phyloP scores from a whole-genome alignment of 2,329 filamentous ascomycete genomes.

The Fusarium sp. region DNA sequence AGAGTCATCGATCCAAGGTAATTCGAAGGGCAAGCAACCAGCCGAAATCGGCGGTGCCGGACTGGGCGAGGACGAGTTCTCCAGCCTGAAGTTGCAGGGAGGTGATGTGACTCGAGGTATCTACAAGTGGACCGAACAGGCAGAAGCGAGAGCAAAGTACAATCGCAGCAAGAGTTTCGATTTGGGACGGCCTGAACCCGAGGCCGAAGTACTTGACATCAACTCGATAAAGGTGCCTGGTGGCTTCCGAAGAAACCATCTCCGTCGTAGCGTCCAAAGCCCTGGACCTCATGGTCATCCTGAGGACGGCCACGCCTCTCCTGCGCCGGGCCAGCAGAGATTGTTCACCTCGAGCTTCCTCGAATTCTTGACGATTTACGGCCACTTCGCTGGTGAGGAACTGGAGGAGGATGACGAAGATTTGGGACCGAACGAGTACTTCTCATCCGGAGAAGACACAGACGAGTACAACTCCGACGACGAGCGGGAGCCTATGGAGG shows the following conservation, averaged over 20 bases:
- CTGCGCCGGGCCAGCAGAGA: constrained; percentile 52
- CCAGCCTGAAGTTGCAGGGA: constrained; percentile 89
- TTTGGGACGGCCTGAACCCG: constrained; percentile 77
- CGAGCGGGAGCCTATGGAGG: constrained; percentile 83
- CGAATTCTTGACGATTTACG: constrained; percentile 94
- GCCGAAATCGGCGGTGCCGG: constrained; percentile 50
- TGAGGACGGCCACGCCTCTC: constrained; percentile 49
- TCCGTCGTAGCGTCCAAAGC: constrained; percentile 78
- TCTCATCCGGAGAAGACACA: constrained; percentile 78
- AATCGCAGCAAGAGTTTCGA: constrained; percentile 91
- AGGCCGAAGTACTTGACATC: constrained; percentile 84
- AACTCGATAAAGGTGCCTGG: constrained; percentile 92
- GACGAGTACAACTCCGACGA: constrained; percentile 71
- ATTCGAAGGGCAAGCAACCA: constrained; percentile 64
- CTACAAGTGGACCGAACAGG: constrained; percentile 95
- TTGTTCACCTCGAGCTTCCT: constrained; percentile 93
- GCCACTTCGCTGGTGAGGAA: constrained; percentile 97
- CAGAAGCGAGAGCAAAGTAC: constrained; percentile 73
- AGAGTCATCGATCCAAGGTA: constrained; percentile 55
- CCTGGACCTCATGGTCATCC: constrained; percentile 52
- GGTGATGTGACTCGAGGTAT: constrained; percentile 95
- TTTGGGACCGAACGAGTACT: constrained; percentile 88
- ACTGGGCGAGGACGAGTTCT: constrained; percentile 83
- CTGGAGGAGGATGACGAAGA: constrained; percentile 96
- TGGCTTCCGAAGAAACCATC: constrained; percentile 89